A percentile compares a stretch with the other conserved stretches of the same genome.
Conservation (phyloP, 805 yeast species). For the Candida xyloterini region DNA sequence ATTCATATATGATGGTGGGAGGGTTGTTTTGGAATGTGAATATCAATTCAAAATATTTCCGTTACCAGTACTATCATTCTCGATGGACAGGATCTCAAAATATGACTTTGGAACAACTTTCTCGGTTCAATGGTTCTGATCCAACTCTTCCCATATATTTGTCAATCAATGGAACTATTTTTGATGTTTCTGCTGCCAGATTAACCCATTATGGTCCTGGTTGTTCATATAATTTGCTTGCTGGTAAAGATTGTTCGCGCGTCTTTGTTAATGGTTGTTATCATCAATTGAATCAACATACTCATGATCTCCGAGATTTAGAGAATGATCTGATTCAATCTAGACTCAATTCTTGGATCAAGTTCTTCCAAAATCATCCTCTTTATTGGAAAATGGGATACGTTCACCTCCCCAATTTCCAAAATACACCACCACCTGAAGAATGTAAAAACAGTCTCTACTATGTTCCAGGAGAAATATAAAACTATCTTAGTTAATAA, state of each 20-base stretch:
- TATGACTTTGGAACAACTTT: conserved; percentile 30
- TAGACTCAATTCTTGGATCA: conserved; percentile 51
- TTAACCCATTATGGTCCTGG: conserved; percentile 53
- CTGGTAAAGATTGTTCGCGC: conserved; percentile 67
- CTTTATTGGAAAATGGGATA: conserved; percentile 64
- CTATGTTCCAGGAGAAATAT: not conserved
- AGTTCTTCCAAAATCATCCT: conserved; percentile 41
- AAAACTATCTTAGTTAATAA: not conserved
- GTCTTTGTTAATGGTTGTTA: conserved; percentile 74
- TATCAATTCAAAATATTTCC: conserved; percentile 28
- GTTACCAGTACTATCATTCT: conserved; percentile 1
- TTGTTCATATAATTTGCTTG: conserved; percentile 46
- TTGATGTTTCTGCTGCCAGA: conserved; percentile 54
- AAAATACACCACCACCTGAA: conserved; percentile 17
- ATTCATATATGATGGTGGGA: conserved; percentile 59
- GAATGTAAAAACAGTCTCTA: not conserved
- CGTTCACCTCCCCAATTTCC: conserved; percentile 38
- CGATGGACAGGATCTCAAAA: conserved; percentile 1
- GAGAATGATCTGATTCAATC: conserved; percentile 35
- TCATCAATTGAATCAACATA: conserved; percentile 47
- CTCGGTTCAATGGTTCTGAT: conserved; percentile 51
- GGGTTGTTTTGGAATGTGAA: conserved; percentile 53
- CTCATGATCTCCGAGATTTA: conserved; percentile 65
- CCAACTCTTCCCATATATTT: conserved; percentile 50
- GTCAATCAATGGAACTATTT: conserved; percentile 59